Percentiles rank a stretch among this genome's conserved stretches.
These are phyloP conservation scores for Trypanosoma grayi DNA, from an alignment of 208 protist genomes.

Conservation along the genomic window DNA sequence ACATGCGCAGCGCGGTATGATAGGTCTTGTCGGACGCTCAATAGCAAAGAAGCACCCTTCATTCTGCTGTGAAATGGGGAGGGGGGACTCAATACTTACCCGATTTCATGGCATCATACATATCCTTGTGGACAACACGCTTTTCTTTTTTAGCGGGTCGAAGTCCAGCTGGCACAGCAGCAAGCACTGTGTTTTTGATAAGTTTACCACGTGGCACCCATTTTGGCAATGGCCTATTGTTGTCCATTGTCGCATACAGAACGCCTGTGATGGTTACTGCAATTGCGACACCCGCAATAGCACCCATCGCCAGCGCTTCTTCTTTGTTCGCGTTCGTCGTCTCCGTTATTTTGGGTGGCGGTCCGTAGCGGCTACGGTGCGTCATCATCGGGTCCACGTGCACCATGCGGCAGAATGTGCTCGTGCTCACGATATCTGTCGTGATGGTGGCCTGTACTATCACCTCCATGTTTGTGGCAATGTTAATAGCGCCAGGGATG, in stretches of 20 bases:
- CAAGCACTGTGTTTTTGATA: conserved; percentile 75
- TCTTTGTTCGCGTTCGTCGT: conserved; percentile 20
- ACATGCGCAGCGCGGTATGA: no score
- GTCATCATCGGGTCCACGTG: conserved; percentile 74
- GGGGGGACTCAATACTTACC: conserved; percentile 45
- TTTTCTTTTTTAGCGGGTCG: conserved; percentile 49
- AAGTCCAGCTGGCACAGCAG: conserved; percentile 51
- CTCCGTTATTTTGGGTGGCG: conserved; percentile 8
- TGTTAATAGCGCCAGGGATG: conserved; percentile 59
- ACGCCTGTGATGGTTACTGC: conserved; percentile 54
- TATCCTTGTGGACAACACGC: conserved; percentile 58
- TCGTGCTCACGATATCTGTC: conserved; percentile 29
- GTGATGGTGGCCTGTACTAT: conserved; percentile 48
- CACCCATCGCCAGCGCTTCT: conserved; percentile 56
- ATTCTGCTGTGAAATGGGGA: not conserved
- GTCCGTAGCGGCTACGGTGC: conserved; percentile 67
- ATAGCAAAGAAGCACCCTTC: not conserved
- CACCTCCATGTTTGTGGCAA: conserved; percentile 56
- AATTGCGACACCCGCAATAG: conserved; percentile 47
- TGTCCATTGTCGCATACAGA: conserved; percentile 75
- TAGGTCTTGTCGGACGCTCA: not conserved
- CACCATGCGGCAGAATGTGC: conserved; percentile 57
- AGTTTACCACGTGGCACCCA: conserved; percentile 82
- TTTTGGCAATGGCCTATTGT: conserved; percentile 70
- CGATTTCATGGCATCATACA: conserved; percentile 87